phyloP scores from a whole-genome alignment of 768 basidiomycete genomes.

The Epithele typhae region DNA sequence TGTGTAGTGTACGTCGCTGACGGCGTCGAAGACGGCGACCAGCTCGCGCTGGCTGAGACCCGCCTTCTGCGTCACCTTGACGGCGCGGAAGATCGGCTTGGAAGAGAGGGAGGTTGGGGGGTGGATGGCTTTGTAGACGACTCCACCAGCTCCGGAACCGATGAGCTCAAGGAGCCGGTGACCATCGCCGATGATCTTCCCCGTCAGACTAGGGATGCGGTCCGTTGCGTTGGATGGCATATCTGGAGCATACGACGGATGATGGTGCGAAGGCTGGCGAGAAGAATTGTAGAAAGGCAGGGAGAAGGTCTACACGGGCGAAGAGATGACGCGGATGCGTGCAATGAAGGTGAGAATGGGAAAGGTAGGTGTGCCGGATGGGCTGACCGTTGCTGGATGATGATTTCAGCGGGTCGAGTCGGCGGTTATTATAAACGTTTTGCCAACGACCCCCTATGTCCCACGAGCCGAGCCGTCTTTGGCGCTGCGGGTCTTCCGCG shows the following conservation, averaged over 20 bases:
- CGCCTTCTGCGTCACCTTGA: slow-evolving; percentile 4
- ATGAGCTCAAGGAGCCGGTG: neutral
- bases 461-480: too few relatives aligned
- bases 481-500: too few relatives aligned
- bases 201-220: neutral
- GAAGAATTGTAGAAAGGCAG: too few relatives aligned
- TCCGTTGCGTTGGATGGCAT: neutral
- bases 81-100: neutral
- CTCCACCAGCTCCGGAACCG: slow-evolving; percentile 6
- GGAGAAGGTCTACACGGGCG: too few relatives aligned
- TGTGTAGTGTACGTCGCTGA: slow-evolving; percentile 41
- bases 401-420: too few relatives aligned
- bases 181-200: neutral
- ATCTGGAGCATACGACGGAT: too few relatives aligned
- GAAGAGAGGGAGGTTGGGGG: neutral
- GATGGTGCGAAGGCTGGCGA: neutral
- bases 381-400: too few relatives aligned
- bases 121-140: slow-evolving; percentile 7
- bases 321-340: too few relatives aligned
- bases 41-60: neutral
- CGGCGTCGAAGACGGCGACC: slow-evolving; percentile 34
- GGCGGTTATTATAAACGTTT: too few relatives aligned
- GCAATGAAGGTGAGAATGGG: too few relatives aligned
- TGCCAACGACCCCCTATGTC: too few relatives aligned
- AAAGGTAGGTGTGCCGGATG: too few relatives aligned